Percentiles rank a stretch among this genome's conserved stretches.
phyloP scores from a whole-genome alignment of 768 basidiomycete species.

The Hirschioporus abietinus region DNA sequence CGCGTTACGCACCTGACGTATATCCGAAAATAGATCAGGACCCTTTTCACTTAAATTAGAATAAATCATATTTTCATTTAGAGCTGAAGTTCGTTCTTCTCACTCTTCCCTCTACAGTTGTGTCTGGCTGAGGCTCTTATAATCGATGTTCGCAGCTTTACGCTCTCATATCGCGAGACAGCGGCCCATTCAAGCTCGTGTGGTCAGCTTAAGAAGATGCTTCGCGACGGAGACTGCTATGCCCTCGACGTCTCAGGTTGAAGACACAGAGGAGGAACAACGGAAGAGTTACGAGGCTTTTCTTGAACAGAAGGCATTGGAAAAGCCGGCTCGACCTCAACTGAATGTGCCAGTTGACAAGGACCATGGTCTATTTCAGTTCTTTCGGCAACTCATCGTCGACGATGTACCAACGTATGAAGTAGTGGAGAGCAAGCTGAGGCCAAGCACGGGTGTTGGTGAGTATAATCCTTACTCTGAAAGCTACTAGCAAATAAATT shows the following conservation, averaged over 20 bases:
- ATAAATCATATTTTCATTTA: background rate
- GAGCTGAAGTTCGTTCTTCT: background rate
- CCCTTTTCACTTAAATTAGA: background rate
- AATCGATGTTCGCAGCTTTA: background rate
- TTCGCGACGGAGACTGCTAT: background rate
- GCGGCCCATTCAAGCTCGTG: background rate
- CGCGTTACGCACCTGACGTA: background rate
- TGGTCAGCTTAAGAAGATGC: background rate
- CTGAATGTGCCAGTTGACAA: constrained; percentile 40
- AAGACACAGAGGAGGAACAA: background rate
- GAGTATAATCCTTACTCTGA: constrained; percentile 22
- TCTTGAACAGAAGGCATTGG: background rate
- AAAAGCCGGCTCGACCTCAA: constrained; percentile 32
- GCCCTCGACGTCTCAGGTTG: background rate
- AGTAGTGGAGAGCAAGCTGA: constrained; percentile 27
- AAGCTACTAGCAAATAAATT: constrained; percentile 8
- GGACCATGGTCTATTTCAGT: constrained; percentile 72
- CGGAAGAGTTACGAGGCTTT: background rate
- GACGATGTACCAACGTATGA: constrained; percentile 49
- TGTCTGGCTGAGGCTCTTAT: background rate
- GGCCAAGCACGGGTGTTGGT: constrained; percentile 26
- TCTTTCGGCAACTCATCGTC: constrained; percentile 54
- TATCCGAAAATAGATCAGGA: background rate
- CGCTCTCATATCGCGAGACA: background rate
- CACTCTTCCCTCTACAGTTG: background rate